Percentiles rank a stretch among this genome's conserved stretches.
phyloP scores from a whole-genome alignment of 1,139 yeast genomes.

The Suhomyces wounanorum region DNA sequence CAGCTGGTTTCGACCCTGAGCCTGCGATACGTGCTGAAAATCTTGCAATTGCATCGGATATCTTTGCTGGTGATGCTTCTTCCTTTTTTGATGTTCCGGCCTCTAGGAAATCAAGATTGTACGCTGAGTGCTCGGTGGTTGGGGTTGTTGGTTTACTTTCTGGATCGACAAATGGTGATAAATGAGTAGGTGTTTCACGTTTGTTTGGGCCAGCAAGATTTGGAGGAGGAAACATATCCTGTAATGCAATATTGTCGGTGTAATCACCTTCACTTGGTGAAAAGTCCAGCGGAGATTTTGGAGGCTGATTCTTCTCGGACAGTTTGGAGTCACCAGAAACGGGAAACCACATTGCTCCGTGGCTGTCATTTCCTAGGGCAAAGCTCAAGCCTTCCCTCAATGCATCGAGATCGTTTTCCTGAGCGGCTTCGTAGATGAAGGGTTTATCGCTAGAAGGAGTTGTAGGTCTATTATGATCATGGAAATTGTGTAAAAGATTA shows the following conservation, averaged over 20 bases:
- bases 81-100: conserved; percentile 7
- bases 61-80: conserved; percentile 20
- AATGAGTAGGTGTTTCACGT: neutral
- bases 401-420: conserved; percentile 35
- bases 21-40: conserved; percentile 50
- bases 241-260: conserved; percentile 27
- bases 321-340: conserved; percentile 11
- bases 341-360: conserved; percentile 37
- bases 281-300: neutral
- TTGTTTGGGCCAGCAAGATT: neutral
- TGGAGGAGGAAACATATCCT: conserved; percentile 5
- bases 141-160: conserved; percentile 2
- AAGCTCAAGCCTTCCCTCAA: conserved; percentile 38
- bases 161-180: conserved; percentile 11
- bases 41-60: conserved; percentile 34
- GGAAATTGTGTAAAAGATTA: neutral
- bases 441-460: conserved; percentile 12
- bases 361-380: conserved; percentile 37
- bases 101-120: conserved; percentile 5
- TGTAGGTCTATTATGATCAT: neutral
- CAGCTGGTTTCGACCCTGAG: conserved; percentile 19
- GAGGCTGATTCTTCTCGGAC: conserved; percentile 2
- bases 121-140: neutral
- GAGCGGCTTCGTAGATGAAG: conserved; percentile 29
- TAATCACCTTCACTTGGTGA: conserved; percentile 12